A percentile compares a stretch with the other conserved stretches of the same genome.
Conservation (phyloP, 352 stramenopile genomes). For the Phytopythium sindhum region DNA sequence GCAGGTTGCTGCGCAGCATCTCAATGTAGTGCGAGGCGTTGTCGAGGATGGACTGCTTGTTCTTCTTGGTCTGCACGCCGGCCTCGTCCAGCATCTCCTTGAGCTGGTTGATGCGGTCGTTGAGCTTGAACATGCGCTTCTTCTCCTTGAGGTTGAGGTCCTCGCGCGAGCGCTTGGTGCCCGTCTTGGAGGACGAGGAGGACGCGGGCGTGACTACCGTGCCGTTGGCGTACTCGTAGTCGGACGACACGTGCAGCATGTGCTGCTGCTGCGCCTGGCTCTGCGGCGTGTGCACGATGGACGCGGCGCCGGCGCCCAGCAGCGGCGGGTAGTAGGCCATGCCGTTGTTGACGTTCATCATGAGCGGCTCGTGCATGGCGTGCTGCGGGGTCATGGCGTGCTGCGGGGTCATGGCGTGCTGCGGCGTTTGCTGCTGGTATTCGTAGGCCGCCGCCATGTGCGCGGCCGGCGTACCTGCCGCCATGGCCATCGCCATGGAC, state of each 20-base stretch:
- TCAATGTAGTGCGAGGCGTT: slow-evolving; percentile 70
- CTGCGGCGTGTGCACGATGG: slow-evolving; percentile 7
- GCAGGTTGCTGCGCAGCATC: slow-evolving; percentile 56
- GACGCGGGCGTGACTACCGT: slow-evolving; percentile 27
- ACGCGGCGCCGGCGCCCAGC: slow-evolving; percentile 20
- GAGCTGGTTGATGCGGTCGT: slow-evolving; percentile 79
- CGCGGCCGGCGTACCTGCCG: slow-evolving; percentile 2
- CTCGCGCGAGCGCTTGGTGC: slow-evolving; percentile 66
- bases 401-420: slow-evolving; percentile 44
- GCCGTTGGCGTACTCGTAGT: slow-evolving; percentile 48
- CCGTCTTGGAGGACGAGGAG: slow-evolving; percentile 20
- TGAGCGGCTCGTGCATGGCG: slow-evolving; percentile 46
- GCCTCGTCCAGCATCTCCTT: slow-evolving; percentile 63
- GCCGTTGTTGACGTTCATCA: slow-evolving; percentile 45
- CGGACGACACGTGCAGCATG: slow-evolving; percentile 56
- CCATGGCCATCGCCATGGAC: slow-evolving; percentile 18
- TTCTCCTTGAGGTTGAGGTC: slow-evolving; percentile 86
- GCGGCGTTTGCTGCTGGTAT: slow-evolving; percentile 31
- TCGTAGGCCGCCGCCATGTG: slow-evolving; percentile 18
- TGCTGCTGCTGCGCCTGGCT: slow-evolving; percentile 13
- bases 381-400: slow-evolving; percentile 31
- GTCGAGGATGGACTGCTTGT: slow-evolving; percentile 75
- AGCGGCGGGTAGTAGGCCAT: slow-evolving; percentile 45
- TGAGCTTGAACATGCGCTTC: slow-evolving; percentile 89
- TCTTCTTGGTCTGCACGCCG: slow-evolving; percentile 75